phyloP scores from a whole-genome alignment of 257 asterid species.

The Verbascum thapsus region DNA sequence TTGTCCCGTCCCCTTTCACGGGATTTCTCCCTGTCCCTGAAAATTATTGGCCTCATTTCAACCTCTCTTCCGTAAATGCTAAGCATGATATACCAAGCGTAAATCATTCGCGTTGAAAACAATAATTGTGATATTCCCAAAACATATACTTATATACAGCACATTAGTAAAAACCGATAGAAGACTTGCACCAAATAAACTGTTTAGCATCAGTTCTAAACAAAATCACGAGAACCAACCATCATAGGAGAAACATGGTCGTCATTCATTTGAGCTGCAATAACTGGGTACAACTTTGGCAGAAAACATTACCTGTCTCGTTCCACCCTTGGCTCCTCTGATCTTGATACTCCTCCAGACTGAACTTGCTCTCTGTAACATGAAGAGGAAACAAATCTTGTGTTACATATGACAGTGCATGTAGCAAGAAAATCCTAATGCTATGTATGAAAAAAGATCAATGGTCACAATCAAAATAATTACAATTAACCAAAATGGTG shows the following conservation, averaged over 20 bases:
- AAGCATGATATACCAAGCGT: neutral
- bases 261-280: neutral
- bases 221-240: slow-evolving; percentile 4
- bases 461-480: neutral
- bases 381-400: slow-evolving; percentile 7
- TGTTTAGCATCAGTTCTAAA: neutral
- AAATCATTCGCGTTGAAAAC: neutral
- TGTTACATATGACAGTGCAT: neutral
- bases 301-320: slow-evolving; percentile 55
- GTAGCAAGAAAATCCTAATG: neutral
- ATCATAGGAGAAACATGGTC: neutral
- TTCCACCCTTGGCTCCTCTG: slow-evolving; percentile 93
- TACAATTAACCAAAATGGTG: neutral
- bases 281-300: neutral
- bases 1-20: slow-evolving; percentile 74
- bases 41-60: slow-evolving; percentile 20
- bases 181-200: neutral
- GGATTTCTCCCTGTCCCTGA: slow-evolving; percentile 85
- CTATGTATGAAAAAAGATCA: neutral
- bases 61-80: too few species aligned
- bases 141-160: neutral
- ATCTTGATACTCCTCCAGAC: slow-evolving; percentile 77
- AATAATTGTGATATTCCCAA: slow-evolving; percentile 1
- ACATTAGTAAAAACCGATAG: neutral
- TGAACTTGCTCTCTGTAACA: slow-evolving; percentile 71